Base-by-base conservation (phyloP, 805 yeast species). In the Jamesozyma spencerorum region DNA sequence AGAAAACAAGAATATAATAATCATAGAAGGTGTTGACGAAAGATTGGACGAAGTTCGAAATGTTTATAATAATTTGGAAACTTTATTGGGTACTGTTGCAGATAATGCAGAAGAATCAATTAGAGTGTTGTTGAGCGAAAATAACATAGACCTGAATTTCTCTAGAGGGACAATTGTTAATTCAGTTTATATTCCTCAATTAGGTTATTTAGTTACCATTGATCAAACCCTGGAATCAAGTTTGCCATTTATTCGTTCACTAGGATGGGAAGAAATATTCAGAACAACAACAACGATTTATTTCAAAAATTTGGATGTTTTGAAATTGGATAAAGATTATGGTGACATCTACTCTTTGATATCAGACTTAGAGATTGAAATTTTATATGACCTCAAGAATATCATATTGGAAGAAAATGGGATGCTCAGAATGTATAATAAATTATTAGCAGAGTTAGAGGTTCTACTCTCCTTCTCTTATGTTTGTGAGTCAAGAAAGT, bases 161-260 rank as follows among this genome's bases (percentile, higher is more conserved):
- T 37, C 42, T 2, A 17, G 17, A 24, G 42, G 46, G 2, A 49
- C 49, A 4, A n/a, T 47, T 2, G 28, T 63, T 1, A 67, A 65
- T 39, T 64, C 64, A 0, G 62, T 65, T 0, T 71, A 70, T 45
- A 64, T 70, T 19, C 75, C 75, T 3, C 74, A 71, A 34, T 44
- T 71, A 18, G 75, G 75, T 0, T 71, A 62, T 38, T 46, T 71
- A 31, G 50, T 67, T 0, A 57, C 65, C 0, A 37, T 62, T 2
- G 57, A 55, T 14, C 18, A 34, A 1, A 28, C 36, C 4, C 33
- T 45, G 10, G 46, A 40, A 14, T 30, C 37, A 2, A 13, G 33
- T 2, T 11, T 42, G 1, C 24, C 37, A 5, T 14, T 33, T 5
- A 32, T 37, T 0, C 33, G 40, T 1, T 45, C 47, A 5, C 27